A percentile compares a stretch with the other conserved stretches of the same genome.
Conservation (phyloP, 805 yeast species). For the Candida sakaeoensis region DNA sequence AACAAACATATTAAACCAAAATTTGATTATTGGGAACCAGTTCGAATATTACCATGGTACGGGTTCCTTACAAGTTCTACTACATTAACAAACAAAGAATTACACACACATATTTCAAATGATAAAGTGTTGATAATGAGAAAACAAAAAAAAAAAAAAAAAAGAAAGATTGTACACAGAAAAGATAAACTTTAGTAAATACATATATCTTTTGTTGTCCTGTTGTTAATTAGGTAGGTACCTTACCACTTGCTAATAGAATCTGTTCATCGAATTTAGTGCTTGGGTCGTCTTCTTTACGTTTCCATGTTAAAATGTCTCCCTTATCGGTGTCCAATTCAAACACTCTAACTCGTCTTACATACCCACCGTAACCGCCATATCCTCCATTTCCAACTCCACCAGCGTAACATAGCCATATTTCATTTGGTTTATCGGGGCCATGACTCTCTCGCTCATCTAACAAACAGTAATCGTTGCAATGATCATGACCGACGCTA, state of each 20-base stretch:
- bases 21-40: neutral
- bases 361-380: conserved; percentile 85
- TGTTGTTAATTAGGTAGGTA: no score
- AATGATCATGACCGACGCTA: conserved; percentile 93
- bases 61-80: neutral
- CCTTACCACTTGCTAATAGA: conserved; percentile 45
- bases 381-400: conserved; percentile 94
- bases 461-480: conserved; percentile 82
- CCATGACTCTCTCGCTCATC: conserved; percentile 37
- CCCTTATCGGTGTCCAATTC: conserved; percentile 54
- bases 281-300: conserved; percentile 53
- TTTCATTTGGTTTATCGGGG: conserved; percentile 24
- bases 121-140: no score
- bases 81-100: no score
- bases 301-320: conserved; percentile 65
- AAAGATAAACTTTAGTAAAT: no score
- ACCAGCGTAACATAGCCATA: conserved; percentile 95
- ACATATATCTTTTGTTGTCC: neutral
- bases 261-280: conserved; percentile 47
- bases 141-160: no score
- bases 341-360: conserved; percentile 73
- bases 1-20: neutral
- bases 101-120: no score
- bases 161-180: no score
- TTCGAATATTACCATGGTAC: neutral